phyloP scores from a whole-genome alignment of 2,329 filamentous ascomycete genomes.

The Botrytis galanthina region DNA sequence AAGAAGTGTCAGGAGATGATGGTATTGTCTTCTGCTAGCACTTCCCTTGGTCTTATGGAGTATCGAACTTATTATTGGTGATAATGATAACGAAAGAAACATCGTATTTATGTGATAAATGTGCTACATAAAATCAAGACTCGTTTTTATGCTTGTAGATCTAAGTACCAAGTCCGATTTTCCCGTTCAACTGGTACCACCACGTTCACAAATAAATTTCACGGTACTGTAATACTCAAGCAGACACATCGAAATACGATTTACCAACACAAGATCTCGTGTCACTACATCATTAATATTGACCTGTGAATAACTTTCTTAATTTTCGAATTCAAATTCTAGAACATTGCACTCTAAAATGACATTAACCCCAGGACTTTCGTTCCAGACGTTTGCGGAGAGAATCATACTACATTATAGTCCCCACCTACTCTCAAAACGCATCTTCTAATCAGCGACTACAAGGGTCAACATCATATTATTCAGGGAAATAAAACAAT shows the following conservation, averaged over 20 bases:
- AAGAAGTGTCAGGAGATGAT: not conserved
- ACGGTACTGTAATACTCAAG: no score
- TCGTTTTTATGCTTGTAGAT: not conserved
- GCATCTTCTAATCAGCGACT: not conserved
- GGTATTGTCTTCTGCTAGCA: not conserved
- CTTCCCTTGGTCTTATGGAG: not conserved
- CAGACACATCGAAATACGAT: not conserved
- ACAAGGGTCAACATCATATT: not conserved
- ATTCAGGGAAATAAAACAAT: not conserved
- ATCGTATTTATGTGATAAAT: not conserved
- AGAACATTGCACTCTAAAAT: not conserved
- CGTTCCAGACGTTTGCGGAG: not conserved
- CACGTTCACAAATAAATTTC: not conserved
- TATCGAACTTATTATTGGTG: not conserved
- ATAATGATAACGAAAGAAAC: not conserved
- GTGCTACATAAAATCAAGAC: not conserved
- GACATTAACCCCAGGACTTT: not conserved
- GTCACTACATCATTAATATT: not conserved
- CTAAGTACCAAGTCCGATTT: not conserved
- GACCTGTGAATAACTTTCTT: not conserved
- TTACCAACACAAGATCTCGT: not conserved
- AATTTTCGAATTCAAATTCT: not conserved
- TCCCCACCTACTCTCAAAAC: not conserved
- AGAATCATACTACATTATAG: not conserved
- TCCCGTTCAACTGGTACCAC: not conserved